Base-by-base conservation (phyloP, 1,284 basidiomycete genomes). In the Anthracocystis setariae region DNA sequence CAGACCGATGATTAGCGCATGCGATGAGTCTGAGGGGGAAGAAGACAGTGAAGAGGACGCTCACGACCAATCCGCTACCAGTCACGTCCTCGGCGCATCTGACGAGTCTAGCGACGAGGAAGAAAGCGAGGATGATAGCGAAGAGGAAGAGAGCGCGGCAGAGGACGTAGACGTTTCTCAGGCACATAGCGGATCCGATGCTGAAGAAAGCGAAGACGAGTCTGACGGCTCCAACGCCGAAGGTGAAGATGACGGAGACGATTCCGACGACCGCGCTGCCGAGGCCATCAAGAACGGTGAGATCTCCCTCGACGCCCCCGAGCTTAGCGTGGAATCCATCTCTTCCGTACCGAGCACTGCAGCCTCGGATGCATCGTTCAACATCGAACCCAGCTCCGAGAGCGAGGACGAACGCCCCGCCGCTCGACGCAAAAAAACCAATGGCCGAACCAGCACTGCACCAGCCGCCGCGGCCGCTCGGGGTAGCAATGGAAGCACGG, bases 281-380 rank as follows among this genome's bases (percentile, higher is more conserved):
- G 18, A 42, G 1, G 20, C 21, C 40, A 24, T 35, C 29, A 42
- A 54, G 35, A 32, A 42, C 18, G 38, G 46, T 21, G 47, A 53
- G 18, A 47, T 51, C 8, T 38, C 39, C 20, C 27, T 59, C 37
- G 63, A 66, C 20, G 42, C 55, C 27, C 47, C 52, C 5, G 67
- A 74, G 13, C 43, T 37, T 12, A 70, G 61, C 33, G 24, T 60
- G 33, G 29, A 32, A 9, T 70, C 67, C n/a, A 46, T 63, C 21
- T 18, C 45, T 7, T 64, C 55, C 63, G 53, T 56, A 4, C 33
- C 38, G 8, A 38, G 20, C 10, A 38, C 37, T n/a, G 37, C 48
- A 9, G 67, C 59, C 7, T 58, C 62, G 8, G 68, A 71, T 51
- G 65, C 68, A 9, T 56, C 53, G 10, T 71, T 66, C 23, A 58